Base-by-base conservation (phyloP, 257 asterid species). In the Verbena officinalis region DNA sequence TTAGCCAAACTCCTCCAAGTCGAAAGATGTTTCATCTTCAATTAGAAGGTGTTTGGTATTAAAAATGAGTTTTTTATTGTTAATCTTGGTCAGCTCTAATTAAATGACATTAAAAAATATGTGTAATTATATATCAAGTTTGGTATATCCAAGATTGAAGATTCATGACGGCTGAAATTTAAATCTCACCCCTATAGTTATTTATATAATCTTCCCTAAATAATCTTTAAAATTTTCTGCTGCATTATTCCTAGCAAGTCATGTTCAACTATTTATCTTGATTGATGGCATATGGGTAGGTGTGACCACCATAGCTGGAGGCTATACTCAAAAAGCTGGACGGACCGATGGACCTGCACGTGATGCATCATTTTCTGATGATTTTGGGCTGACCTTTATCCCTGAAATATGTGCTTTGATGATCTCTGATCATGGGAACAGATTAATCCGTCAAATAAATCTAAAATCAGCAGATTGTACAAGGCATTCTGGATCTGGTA, bases 261-360 rank as follows among this genome's bases (percentile, higher is more conserved):
- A 44, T 43, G 2, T 20, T 62, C 27, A 30, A 30, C 48, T 62
- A 43, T 62, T 52, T 60, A 68, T 46, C 43, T 66, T 43, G 19
- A 51, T 17, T 64, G 27, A 57, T 59, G 30, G 14, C 53, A 17
- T 42, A 30, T 62, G 60, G 67, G 2, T 73, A 91, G 98, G 98
- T 34, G 98, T 91, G 67, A 79, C 86, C 74, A 91, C 98, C 4
- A 91, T 91, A 60, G 96, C 96, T 59, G 98, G 98, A 36, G 98
- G 96, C 43, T 73, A 58, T 74, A 75, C 86, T 34, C 68, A 72
- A 62, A 74, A 56, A 57, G 8, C 83, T 51, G 98, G 96, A 59
- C 81, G 64, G 13, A 65, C 34, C 2, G 96, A 91, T 77, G 98
- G 96, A 24, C 81, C 84, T 69, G 92, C 81, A 49, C 81, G 74